Evolutionary conservation across 164 flowering plant genomes (phyloP).

Genomic region (Nymphaea colorata): DNA sequence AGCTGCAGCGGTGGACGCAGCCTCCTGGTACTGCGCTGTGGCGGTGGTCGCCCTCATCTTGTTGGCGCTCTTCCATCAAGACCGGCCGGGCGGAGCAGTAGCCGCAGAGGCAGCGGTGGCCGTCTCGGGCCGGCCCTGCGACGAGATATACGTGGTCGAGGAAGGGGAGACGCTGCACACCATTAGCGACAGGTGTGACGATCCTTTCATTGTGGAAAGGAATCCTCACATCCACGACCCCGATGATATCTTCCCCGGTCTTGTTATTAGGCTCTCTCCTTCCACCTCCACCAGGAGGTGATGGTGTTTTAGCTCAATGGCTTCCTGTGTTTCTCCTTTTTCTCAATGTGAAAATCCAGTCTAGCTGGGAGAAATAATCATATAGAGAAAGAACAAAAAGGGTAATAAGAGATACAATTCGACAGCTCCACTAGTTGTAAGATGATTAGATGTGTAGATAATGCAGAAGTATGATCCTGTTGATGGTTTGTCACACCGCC

Average conservation of each 20-base stretch:
- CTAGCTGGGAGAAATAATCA: no score
- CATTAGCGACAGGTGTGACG: conserved; percentile 36
- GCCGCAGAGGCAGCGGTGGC: conserved; percentile 1
- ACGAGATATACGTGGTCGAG: conserved; percentile 32
- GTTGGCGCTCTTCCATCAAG: conserved; percentile 7
- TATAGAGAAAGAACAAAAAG: no score
- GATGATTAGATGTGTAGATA: no score
- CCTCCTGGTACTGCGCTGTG: conserved; percentile 19
- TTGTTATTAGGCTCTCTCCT: conserved; percentile 23
- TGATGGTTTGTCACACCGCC: no score
- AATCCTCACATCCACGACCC: conserved; percentile 40
- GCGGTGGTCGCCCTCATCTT: conserved; percentile 13
- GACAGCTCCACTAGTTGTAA: no score
- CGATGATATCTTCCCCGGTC: conserved; percentile 43
- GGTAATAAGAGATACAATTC: no score
- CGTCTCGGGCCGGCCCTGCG: conserved; percentile 15
- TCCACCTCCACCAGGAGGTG: not conserved
- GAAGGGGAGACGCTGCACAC: conserved; percentile 40
- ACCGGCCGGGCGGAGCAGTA: conserved; percentile 1
- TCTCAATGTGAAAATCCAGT: no score
- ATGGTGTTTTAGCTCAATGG: no score
- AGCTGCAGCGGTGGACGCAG: conserved; percentile 13
- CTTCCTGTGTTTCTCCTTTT: no score
- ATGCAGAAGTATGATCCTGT: no score
- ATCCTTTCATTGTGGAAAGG: conserved; percentile 29